A percentile compares a stretch with the other conserved stretches of the same genome.
Conservation (phyloP, 768 basidiomycete species). For the Suillus americanus region DNA sequence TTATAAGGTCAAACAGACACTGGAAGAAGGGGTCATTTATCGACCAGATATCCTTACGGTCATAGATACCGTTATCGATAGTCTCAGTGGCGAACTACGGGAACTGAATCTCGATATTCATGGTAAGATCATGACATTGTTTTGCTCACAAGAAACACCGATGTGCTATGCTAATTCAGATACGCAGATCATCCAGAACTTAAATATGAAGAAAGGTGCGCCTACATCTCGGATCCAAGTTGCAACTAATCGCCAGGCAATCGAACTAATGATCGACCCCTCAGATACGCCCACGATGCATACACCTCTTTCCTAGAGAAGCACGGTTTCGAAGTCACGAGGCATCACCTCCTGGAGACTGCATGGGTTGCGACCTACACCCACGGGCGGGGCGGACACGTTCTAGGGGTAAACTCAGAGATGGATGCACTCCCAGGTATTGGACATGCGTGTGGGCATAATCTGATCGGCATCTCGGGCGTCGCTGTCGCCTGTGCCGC, state of each 20-base stretch:
- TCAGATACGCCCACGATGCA: constrained; percentile 69
- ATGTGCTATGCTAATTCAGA: neutral
- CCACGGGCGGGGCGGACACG: constrained; percentile 64
- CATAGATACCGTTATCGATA: constrained; percentile 50
- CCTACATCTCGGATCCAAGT: neutral
- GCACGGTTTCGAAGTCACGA: constrained; percentile 64
- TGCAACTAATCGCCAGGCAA: neutral
- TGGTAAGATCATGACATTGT: constrained; percentile 32
- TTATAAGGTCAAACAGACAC: constrained; percentile 14
- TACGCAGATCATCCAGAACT: constrained; percentile 66
- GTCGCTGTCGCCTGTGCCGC: constrained; percentile 71
- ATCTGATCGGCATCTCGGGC: constrained; percentile 75
- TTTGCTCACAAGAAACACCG: neutral
- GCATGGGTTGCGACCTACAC: constrained; percentile 74
- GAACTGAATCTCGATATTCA: constrained; percentile 70
- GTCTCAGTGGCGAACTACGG: constrained; percentile 50
- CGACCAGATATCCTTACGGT: constrained; percentile 53
- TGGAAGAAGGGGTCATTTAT: constrained; percentile 31
- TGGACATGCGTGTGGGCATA: constrained; percentile 81
- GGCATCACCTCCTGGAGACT: constrained; percentile 62
- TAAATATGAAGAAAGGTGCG: constrained; percentile 59
- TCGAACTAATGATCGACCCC: neutral
- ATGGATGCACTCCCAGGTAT: constrained; percentile 63
- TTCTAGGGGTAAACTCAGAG: constrained; percentile 81
- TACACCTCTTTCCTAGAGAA: constrained; percentile 66